Evolutionary conservation across 1,284 basidiomycete species (phyloP).

Genomic region (Leccinum subrobustum): DNA sequence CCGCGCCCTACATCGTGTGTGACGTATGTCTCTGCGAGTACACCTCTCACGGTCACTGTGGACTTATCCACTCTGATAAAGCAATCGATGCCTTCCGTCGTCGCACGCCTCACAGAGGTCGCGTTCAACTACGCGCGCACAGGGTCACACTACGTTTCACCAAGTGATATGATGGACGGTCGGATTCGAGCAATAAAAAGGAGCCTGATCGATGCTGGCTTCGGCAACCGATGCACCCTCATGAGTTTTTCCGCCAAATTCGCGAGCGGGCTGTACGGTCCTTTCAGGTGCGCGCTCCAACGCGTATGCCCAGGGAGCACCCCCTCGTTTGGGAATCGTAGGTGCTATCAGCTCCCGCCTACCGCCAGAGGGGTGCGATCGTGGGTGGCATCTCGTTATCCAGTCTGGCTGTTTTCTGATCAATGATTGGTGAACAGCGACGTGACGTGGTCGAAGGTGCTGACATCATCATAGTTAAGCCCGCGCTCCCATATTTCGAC

Average conservation of each 20-base stretch:
- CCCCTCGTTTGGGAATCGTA: slow-evolving; percentile 91
- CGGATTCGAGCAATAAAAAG: slow-evolving; percentile 89
- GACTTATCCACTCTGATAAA: slow-evolving; percentile 73
- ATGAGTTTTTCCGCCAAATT: slow-evolving; percentile 99
- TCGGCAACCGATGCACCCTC: slow-evolving; percentile 84
- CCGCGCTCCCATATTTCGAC: no score
- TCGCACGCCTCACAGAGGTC: slow-evolving; percentile 82
- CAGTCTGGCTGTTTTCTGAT: background rate
- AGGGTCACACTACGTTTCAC: slow-evolving; percentile 96
- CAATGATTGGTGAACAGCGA: slow-evolving; percentile 6
- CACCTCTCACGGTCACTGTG: slow-evolving; percentile 98
- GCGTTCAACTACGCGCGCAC: slow-evolving; percentile 92
- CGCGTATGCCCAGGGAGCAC: slow-evolving; percentile 83
- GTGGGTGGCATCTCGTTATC: slow-evolving; percentile 44
- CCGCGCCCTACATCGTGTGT: slow-evolving; percentile 82
- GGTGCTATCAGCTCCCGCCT: slow-evolving; percentile 97
- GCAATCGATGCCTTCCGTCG: slow-evolving; percentile 81
- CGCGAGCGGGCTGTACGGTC: slow-evolving; percentile 92
- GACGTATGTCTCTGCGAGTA: slow-evolving; percentile 99
- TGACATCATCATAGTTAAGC: no score
- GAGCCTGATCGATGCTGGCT: slow-evolving; percentile 77
- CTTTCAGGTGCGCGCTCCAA: slow-evolving; percentile 73
- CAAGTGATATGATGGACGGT: slow-evolving; percentile 99
- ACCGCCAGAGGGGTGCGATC: slow-evolving; percentile 84
- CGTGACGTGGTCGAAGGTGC: no score